Evolutionary conservation across 106 monocot species (phyloP), one percentile per base, ranked within the genome.

Genomic region (Dioscorea dumetorum): DNA sequence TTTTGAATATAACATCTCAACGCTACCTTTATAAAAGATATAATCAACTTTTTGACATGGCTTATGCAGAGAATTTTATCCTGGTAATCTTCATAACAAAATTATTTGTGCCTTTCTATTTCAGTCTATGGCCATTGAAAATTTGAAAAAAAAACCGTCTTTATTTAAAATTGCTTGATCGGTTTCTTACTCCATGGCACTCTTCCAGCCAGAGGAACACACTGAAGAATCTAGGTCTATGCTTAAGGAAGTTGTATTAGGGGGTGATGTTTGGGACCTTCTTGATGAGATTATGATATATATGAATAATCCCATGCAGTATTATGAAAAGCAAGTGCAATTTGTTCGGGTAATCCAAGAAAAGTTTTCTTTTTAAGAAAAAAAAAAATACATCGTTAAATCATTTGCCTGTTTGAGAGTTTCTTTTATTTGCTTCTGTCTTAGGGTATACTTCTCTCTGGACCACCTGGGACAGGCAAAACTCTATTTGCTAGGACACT

Each of bases 221-320:
- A 64, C 73, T 33, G 83, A 85, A 65, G 82, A 85, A 48, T 60
- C 74, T 50, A 85, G 80, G 69, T 73, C 88, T 60, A 85, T 82
- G 83, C 81, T 88, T 62, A 92, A 92, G 59, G 88, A 92, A 74
- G 92, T 92, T 35, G 71, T 92, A 20, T 73, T 92, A 66, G 88
- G 88, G 10, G 92, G 92, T 74, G 92, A 92, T 75, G 92, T 88
- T 59, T 92, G 92, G 92, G 92, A 92, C 79, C 85, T 92, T 67
- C 75, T 92, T 67, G 92, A 92, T 70, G 88, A 92, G 66, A 71
- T 92, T 49, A 92, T 92, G 92, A 92, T 92, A 59, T 92, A 92
- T 79, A 92, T 92, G 88, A 85, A 81, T 71, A 92, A 92, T 78
- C 92, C 92, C 20, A 81, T 92, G 88, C 88, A 81, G 56, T 92